phyloP scores from a whole-genome alignment of 306 rosid genomes.

The Ammopiptanthus mongolicus region DNA sequence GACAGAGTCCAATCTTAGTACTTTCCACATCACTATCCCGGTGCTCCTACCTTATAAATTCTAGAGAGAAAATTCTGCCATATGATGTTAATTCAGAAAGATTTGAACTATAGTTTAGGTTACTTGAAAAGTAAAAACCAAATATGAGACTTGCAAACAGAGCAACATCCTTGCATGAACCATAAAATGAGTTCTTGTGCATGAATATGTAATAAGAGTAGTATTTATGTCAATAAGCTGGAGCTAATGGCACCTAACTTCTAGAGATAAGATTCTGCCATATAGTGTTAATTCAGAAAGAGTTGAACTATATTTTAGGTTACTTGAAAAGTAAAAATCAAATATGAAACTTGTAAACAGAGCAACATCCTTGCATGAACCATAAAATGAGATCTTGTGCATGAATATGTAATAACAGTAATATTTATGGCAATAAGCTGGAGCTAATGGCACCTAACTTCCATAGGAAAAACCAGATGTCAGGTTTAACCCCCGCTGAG shows the following conservation, averaged over 20 bases:
- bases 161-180: neutral
- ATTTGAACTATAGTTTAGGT: neutral
- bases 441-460: neutral
- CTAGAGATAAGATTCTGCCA: too few species aligned
- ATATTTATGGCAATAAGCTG: neutral
- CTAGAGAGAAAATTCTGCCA: constrained; percentile 1
- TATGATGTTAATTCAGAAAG: neutral
- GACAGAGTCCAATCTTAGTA: neutral
- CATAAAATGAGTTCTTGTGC: neutral
- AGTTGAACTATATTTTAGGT: neutral
- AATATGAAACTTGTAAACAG: constrained; percentile 12
- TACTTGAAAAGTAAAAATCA: constrained; percentile 14
- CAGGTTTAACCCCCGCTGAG: neutral
- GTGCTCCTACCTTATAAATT: constrained; percentile 9
- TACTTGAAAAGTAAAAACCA: constrained; percentile 14
- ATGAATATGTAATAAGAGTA: neutral
- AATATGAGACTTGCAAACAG: constrained; percentile 11
- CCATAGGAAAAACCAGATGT: neutral
- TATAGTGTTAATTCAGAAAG: neutral
- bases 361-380: neutral
- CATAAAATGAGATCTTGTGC: neutral
- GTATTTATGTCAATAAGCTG: neutral
- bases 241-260: neutral
- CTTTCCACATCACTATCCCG: neutral
- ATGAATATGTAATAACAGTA: neutral